A percentile compares a stretch with the other conserved stretches of the same genome.
Evolutionary conservation across 2,329 filamentous ascomycete species (phyloP).

Genomic region (Catunica adiposa): DNA sequence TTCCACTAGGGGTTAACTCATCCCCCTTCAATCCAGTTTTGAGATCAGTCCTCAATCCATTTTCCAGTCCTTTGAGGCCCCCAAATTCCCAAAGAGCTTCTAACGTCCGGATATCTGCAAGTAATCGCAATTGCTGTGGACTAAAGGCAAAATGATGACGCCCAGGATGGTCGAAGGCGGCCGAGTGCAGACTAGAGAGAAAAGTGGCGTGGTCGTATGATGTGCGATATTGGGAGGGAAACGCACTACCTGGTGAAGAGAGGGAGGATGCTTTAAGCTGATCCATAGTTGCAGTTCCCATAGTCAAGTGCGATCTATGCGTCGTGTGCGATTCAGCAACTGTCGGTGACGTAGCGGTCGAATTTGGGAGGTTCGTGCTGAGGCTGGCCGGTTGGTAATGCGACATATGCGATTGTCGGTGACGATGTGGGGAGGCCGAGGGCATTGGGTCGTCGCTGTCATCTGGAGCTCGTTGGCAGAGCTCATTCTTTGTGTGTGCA

Average conservation of each 20-base stretch:
- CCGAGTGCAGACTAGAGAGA: slow-evolving; percentile 5
- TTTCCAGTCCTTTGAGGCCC: slow-evolving; percentile 35
- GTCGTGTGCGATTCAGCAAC: slow-evolving; percentile 2
- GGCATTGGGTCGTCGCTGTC: not conserved
- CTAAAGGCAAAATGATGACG: slow-evolving; percentile 36
- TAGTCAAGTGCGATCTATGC: slow-evolving; percentile 1
- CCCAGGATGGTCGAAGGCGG: slow-evolving; percentile 7
- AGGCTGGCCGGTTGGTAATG: not conserved
- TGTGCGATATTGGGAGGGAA: not conserved
- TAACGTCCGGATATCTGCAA: slow-evolving; percentile 34
- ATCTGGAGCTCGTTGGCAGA: not conserved
- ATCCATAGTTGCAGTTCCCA: not conserved
- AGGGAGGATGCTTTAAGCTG: not conserved
- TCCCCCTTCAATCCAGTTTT: slow-evolving; percentile 33
- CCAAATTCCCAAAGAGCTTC: slow-evolving; percentile 34
- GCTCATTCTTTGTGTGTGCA: not conserved
- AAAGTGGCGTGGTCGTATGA: slow-evolving; percentile 5
- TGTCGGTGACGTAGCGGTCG: slow-evolving; percentile 1
- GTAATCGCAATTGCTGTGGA: slow-evolving; percentile 35
- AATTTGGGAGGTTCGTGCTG: not conserved
- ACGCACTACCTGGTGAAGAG: not conserved
- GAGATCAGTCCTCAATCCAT: slow-evolving; percentile 33
- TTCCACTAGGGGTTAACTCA: slow-evolving; percentile 29
- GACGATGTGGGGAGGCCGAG: not conserved
- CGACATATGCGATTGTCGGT: not conserved